Percentiles rank a stretch among this genome's conserved stretches.
These are phyloP conservation scores for Podospora bellae-mahoneyi DNA, from an alignment of 495 filamentous ascomycete species.

Conservation along the genomic window DNA sequence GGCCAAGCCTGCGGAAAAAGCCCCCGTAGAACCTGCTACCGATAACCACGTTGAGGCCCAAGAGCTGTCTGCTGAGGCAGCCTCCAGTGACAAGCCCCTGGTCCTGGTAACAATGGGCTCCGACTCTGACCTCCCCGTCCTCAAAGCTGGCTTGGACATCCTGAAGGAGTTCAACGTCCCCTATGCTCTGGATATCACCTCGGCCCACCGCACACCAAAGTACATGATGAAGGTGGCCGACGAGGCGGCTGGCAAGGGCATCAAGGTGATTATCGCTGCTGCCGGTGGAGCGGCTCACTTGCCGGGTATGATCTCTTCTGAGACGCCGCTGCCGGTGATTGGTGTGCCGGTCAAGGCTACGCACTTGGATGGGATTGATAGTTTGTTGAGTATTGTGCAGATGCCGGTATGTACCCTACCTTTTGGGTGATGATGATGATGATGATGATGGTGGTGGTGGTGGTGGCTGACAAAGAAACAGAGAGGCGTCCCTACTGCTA, in stretches of 20 bases:
- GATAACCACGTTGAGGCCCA: background rate
- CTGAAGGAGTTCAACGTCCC: constrained; percentile 73
- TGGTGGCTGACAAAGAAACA: constrained; percentile 15
- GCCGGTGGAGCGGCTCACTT: constrained; percentile 90
- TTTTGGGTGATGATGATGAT: background rate
- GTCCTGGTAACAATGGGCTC: constrained; percentile 94
- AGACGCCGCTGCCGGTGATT: constrained; percentile 86
- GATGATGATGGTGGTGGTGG: too few relatives aligned
- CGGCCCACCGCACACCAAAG: constrained; percentile 86
- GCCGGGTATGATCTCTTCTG: constrained; percentile 86
- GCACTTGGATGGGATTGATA: constrained; percentile 83
- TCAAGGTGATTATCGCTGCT: constrained; percentile 91
- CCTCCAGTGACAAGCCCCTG: constrained; percentile 41
- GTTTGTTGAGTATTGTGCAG: constrained; percentile 83
- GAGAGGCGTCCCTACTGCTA: constrained; percentile 77
- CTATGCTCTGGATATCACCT: constrained; percentile 78
- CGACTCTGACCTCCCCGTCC: constrained; percentile 81
- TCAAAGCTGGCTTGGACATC: constrained; percentile 72
- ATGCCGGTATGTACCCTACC: constrained; percentile 61
- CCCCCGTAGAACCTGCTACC: constrained; percentile 1
- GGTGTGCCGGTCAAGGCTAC: constrained; percentile 89
- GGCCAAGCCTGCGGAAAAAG: background rate
- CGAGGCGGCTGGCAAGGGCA: constrained; percentile 61
- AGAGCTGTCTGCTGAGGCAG: background rate
- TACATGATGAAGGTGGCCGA: constrained; percentile 76